phyloP scores from a whole-genome alignment of 1,284 basidiomycete species.

The Melampsora abietis-canadensis region DNA sequence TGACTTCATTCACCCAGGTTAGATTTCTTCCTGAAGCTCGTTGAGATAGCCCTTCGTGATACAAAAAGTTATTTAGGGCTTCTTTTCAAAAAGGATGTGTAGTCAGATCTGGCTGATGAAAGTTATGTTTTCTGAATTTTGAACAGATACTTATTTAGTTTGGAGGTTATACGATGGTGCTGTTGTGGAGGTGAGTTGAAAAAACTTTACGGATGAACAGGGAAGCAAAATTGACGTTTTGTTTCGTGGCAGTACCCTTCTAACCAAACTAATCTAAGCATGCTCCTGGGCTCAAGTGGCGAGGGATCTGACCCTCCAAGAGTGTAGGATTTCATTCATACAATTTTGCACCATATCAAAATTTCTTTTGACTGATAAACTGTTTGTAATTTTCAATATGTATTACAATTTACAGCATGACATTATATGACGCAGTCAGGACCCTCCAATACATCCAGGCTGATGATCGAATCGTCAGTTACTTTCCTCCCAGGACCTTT shows the following conservation, averaged over 20 bases:
- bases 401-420: conserved; percentile 51
- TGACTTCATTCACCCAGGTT: conserved; percentile 31
- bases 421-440: conserved; percentile 54
- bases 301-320: conserved; percentile 40
- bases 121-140: not conserved
- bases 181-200: conserved; percentile 50
- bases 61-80: not conserved
- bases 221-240: conserved; percentile 46
- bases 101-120: not conserved
- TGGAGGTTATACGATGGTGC: conserved; percentile 53
- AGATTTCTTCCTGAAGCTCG: not conserved
- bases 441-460: conserved; percentile 54
- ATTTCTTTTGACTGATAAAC: not conserved
- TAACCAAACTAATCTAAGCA: conserved; percentile 35
- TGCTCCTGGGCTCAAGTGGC: conserved; percentile 31
- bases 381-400: not conserved
- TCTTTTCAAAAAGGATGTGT: not conserved
- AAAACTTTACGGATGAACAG: conserved; percentile 46
- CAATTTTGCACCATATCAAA: not conserved
- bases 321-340: conserved; percentile 13
- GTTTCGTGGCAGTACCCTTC: conserved; percentile 34
- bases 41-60: not conserved
- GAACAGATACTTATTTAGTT: conserved; percentile 49
- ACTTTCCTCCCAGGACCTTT: not conserved
- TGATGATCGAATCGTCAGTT: conserved; percentile 53